Conservation (phyloP, 805 yeast species). For the Henningerozyma blattae region DNA sequence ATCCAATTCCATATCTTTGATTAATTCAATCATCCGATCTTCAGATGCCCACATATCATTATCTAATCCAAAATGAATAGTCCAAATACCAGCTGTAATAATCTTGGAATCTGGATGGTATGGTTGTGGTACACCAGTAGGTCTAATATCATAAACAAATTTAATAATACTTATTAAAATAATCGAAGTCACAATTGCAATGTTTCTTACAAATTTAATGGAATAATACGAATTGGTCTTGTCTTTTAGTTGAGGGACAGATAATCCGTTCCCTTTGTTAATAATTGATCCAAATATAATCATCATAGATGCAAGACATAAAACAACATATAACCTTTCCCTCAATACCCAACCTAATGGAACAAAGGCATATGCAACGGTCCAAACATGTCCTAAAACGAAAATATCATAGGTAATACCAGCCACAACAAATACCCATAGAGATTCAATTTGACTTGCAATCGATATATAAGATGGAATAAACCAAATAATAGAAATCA, state of each 20-base stretch:
- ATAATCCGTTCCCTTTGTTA: slow-evolving; percentile 1
- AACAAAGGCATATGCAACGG: slow-evolving; percentile 96
- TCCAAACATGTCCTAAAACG: slow-evolving; percentile 84
- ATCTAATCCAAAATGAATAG: slow-evolving; percentile 93
- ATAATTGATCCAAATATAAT: slow-evolving; percentile 40
- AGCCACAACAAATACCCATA: slow-evolving; percentile 37
- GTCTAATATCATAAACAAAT: slow-evolving; percentile 16
- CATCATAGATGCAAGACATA: slow-evolving; percentile 41
- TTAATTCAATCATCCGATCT: slow-evolving; percentile 72
- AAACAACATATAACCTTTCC: slow-evolving; percentile 74
- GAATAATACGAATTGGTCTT: slow-evolving; percentile 3
- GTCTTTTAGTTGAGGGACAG: slow-evolving; percentile 1
- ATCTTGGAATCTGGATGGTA: slow-evolving; percentile 55
- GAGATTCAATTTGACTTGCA: slow-evolving; percentile 43
- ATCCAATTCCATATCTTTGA: slow-evolving; percentile 79
- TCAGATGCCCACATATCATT: slow-evolving; percentile 98
- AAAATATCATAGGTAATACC: slow-evolving; percentile 40
- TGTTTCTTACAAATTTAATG: slow-evolving; percentile 8
- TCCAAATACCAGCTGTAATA: slow-evolving; percentile 96
- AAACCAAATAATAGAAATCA: slow-evolving; percentile 47
- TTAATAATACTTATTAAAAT: slow-evolving; percentile 10
- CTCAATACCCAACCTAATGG: slow-evolving; percentile 85
- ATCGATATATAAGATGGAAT: slow-evolving; percentile 56
- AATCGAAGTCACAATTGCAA: slow-evolving; percentile 9
- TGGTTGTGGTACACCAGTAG: slow-evolving; percentile 45